Conservation (phyloP, 2,329 filamentous ascomycete genomes). For the Tolypocladium inflatum region DNA sequence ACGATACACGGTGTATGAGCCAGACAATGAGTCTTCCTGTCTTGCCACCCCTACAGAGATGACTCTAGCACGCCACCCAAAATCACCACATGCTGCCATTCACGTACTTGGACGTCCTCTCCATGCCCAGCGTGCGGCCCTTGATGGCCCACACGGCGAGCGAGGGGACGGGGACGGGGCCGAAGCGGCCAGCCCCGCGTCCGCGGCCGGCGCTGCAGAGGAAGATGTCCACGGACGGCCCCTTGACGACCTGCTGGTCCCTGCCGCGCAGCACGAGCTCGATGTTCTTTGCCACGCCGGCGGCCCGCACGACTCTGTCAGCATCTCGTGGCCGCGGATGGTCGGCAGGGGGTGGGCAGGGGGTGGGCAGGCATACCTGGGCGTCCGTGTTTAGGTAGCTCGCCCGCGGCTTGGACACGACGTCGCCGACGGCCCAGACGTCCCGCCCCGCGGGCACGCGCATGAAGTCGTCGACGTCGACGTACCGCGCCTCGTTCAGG, state of each 20-base stretch:
- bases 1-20: not conserved
- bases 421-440: conserved; percentile 45
- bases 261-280: conserved; percentile 36
- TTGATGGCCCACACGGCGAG: conserved; percentile 41
- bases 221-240: conserved; percentile 37
- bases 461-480: conserved; percentile 41
- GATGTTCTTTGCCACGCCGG: conserved; percentile 43
- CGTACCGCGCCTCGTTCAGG: conserved; percentile 33
- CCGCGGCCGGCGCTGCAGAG: conserved; percentile 38
- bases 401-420: conserved; percentile 40
- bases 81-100: conserved; percentile 37
- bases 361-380: conserved; percentile 31
- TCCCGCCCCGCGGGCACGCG: conserved; percentile 32
- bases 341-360: not conserved
- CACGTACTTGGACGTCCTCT: conserved; percentile 34
- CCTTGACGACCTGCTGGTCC: conserved; percentile 32
- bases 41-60: too few relatives aligned
- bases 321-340: not conserved
- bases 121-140: conserved; percentile 37
- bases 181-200: conserved; percentile 39
- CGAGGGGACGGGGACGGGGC: conserved; percentile 38
- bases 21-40: not conserved
- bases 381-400: conserved; percentile 53
- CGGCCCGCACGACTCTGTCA: conserved; percentile 22
- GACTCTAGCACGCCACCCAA: not conserved